phyloP scores from a whole-genome alignment of 805 yeast genomes.

The Candida pseudofarinosa region DNA sequence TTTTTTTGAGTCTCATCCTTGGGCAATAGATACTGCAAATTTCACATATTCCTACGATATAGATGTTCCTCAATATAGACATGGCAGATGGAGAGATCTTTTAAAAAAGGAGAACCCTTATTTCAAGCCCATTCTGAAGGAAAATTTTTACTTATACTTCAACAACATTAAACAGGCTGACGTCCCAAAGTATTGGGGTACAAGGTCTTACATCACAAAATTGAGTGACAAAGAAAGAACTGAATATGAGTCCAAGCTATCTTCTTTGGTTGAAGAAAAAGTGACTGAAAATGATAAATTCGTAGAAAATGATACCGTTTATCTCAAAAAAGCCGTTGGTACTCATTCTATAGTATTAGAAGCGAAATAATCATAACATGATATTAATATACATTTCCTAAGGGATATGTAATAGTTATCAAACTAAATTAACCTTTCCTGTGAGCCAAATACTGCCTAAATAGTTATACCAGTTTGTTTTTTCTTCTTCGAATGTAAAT shows the following conservation, averaged over 20 bases:
- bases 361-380: slow-evolving; percentile 6
- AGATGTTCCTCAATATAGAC: slow-evolving; percentile 55
- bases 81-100: slow-evolving; percentile 44
- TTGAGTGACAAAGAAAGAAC: slow-evolving; percentile 34
- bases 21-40: slow-evolving; percentile 36
- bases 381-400: not conserved
- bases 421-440: slow-evolving; percentile 8
- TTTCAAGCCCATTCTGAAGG: slow-evolving; percentile 33
- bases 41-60: slow-evolving; percentile 33
- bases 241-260: slow-evolving; percentile 25
- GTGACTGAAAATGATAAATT: slow-evolving; percentile 11
- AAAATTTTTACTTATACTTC: slow-evolving; percentile 28
- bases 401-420: not conserved
- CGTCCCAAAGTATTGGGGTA: slow-evolving; percentile 49
- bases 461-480: slow-evolving; percentile 18
- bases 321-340: slow-evolving; percentile 21
- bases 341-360: slow-evolving; percentile 17
- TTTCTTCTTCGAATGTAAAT: slow-evolving; percentile 17
- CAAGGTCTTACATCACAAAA: slow-evolving; percentile 52
- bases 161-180: slow-evolving; percentile 25
- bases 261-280: slow-evolving; percentile 20
- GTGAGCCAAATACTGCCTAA: slow-evolving; percentile 36
- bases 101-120: slow-evolving; percentile 15
- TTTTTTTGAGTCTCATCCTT: slow-evolving; percentile 20
- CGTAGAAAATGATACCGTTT: slow-evolving; percentile 7